Base-by-base conservation (phyloP, 805 yeast species). In the Myxozyma sirexii region DNA sequence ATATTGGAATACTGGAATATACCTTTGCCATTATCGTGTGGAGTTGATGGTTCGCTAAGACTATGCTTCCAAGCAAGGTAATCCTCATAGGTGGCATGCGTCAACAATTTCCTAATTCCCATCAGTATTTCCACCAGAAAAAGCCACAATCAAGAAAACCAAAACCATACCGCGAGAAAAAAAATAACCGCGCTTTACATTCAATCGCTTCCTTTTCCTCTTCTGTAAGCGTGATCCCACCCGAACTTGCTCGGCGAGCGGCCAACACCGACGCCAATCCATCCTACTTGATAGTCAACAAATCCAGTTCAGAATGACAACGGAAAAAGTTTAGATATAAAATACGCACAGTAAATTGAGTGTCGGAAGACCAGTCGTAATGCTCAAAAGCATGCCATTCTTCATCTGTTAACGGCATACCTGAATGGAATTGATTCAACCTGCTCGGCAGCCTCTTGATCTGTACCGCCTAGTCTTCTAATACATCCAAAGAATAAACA, bases 311-410 rank as follows among this genome's bases (percentile, higher is more conserved):
- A n/a, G n/a, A n/a, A n/a, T n/a, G n/a, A n/a, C n/a, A n/a, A n/a
- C n/a, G n/a, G n/a, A 19, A 19, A 35, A 8, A 26, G 23, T 21
- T 21, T 26, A 19, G 21, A 13, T 2, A 24, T 15, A 23, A 37
- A 5, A 24, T 8, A 49, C 62, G 27, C 24, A 60, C 64, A 5
- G 56, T 60, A 23, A 60, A 61, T 19, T 61, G 57, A 12, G 19
- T 8, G 47, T 61, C 64, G 19, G 52, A 6, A 5, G 44, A 39
- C 62, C 62, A 61, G 27, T 61, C 64, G 31, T 61, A 57, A 17
- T 19, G 26, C 39, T 61, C 62, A 43, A 61, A 61, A 39, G 31
- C 45, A 4, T 27, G 23, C 64, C 64, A 60, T 29, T 60, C 59
- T 17, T 39, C 48, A 29, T 45, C 55, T 4, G 57, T 41, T 19